Evolutionary conservation across 768 basidiomycete species (phyloP), one percentile per base, ranked within the genome.

Genomic region (Amanita brunnescens): DNA sequence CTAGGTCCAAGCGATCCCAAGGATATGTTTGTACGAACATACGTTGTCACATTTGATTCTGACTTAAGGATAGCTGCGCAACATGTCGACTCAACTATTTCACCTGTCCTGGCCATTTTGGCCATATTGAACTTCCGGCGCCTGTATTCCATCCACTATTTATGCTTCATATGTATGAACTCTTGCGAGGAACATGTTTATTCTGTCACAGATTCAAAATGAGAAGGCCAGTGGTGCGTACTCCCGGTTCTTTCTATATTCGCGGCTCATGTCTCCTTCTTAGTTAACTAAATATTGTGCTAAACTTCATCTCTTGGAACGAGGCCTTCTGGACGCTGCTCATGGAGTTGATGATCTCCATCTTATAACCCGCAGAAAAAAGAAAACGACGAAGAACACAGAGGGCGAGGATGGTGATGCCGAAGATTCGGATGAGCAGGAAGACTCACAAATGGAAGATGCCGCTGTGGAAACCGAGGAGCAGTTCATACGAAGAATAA

Each of bases 91-190:
- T 96, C 60, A 89, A 83, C 42, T 95, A 92, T 62, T 98, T 86
- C 70, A 85, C 86, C 54, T 99, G 96, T 66, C 94, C 96, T 1
- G 96, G 96, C 14, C 96, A 99, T 67, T 99, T 87, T 69, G 96
- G 96, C 18, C 96, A 98, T 67, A 95, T 99, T 54, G 92, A 97
- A 55, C 79, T 99, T 5, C 93, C 95, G 16, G 80, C 87, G 14
- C 94, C 96, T 12, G 91, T 98, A 2, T 98, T 89, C 63, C 95
- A 99, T 62, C 96, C 96, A 0, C 71, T 99, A 34, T 99, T 98
- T 69, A 91, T 98, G 83, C 74, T 77, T 29, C 90, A 94, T 60
- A 84, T 87, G 74, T 94, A 84, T 64, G 86, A 85, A 56, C 70
- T 98, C 41, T 72, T 99, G 18, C 82, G 94, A 52, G 86, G 85